A percentile compares a stretch with the other conserved stretches of the same genome.
phyloP scores from a whole-genome alignment of 1,284 basidiomycete genomes.

The Marasmius tenuissimus region DNA sequence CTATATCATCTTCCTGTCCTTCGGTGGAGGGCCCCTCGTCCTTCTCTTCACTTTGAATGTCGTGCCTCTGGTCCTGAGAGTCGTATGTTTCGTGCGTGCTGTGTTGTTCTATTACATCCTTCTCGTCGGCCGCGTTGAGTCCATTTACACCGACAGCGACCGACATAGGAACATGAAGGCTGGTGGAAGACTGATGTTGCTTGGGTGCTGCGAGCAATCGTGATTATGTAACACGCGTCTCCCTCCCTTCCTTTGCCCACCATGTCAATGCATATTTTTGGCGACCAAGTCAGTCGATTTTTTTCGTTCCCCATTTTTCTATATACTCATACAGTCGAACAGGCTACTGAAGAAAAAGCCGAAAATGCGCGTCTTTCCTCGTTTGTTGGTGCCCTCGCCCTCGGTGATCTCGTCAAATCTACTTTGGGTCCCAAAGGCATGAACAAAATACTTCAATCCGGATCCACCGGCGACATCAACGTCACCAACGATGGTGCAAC shows the following conservation, averaged over 20 bases:
- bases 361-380: conserved; percentile 98
- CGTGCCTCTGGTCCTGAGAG: background rate
- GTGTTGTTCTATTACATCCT: background rate
- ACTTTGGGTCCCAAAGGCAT: conserved; percentile 97
- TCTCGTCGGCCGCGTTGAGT: background rate
- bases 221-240: background rate
- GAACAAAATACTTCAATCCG: conserved; percentile 95
- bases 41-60: background rate
- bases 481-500: conserved; percentile 99
- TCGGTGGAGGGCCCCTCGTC: background rate
- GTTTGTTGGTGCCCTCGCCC: conserved; percentile 94
- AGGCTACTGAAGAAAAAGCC: conserved; percentile 98
- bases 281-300: conserved; percentile 32
- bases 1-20: background rate
- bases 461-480: conserved; percentile 88
- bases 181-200: no score
- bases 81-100: background rate
- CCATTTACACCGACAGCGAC: background rate
- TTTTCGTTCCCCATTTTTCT: background rate
- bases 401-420: conserved; percentile 98
- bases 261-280: conserved; percentile 51
- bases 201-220: no score
- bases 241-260: background rate
- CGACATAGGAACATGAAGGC: background rate
- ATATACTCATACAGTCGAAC: conserved; percentile 13